phyloP scores from a whole-genome alignment of 2,329 filamentous ascomycete species.

The Pseudogymnoascus sp. region DNA sequence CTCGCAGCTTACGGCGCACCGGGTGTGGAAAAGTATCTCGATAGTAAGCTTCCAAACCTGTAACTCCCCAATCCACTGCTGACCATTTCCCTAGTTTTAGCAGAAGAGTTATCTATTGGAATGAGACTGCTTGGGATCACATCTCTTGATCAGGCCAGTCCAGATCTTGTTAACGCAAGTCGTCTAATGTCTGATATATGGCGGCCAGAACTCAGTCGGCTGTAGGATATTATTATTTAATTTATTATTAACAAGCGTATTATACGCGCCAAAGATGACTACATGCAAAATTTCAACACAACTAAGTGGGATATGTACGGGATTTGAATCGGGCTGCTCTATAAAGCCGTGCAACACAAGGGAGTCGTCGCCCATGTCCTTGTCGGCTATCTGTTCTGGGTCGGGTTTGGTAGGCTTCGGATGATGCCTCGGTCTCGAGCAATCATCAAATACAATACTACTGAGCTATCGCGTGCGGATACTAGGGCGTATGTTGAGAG shows the following conservation, averaged over 20 bases:
- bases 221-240: neutral
- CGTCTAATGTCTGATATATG: neutral
- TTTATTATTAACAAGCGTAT: neutral
- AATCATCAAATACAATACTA: neutral
- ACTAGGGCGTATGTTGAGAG: neutral
- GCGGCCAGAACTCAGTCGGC: neutral
- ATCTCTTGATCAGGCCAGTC: conserved; percentile 51
- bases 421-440: neutral
- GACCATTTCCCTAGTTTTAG: conserved; percentile 23
- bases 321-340: no score
- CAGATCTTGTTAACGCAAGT: conserved; percentile 64
- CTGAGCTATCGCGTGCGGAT: neutral
- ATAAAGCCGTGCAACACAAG: neutral
- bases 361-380: neutral
- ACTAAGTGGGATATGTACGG: no score
- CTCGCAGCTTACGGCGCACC: conserved; percentile 9
- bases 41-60: neutral
- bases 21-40: conserved; percentile 12
- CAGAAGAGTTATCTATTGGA: conserved; percentile 40
- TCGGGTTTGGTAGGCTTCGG: neutral
- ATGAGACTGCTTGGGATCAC: conserved; percentile 43
- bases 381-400: neutral
- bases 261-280: no score
- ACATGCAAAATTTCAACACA: no score
- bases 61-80: neutral